Evolutionary conservation across 148 eudicot species (phyloP), one percentile per base, ranked within the genome.

Genomic region (Diospyros kaki): DNA sequence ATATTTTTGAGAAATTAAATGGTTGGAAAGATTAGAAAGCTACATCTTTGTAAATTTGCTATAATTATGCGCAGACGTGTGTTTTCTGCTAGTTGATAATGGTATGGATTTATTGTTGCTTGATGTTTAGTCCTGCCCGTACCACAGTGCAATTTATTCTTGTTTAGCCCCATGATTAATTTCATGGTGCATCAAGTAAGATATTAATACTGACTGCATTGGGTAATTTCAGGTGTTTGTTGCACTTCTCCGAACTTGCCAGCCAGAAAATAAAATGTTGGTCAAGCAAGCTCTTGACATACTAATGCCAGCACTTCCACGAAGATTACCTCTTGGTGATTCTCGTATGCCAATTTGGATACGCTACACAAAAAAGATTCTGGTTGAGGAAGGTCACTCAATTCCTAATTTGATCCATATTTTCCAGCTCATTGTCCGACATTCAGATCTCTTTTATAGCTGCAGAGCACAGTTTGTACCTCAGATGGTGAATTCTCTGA

Each of bases 261-360:
- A 96, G 81, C 97, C 97, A 17, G 99, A 96, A 83, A 94, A 93
- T 80, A 93, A 93, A 85, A 96, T 93, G 97, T 87, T 96, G 86
- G 99, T 93, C 58, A 96, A 91, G 81, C 99, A 96, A 88, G 99
- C 99, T 69, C 90, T 93, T 71, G 99, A 96, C 77, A 96, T 96
- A 81, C 81, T 96, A 73, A 96, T 96, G 99, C 99, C 98, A 69
- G 99, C 98, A 69, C 90, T 96, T 78, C 98, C 99, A 44, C 81
- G 90, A 72, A 87, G 99, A 80, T 82, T 93, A 77, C 98, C 99
- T 69, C 91, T 90, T 73, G 97, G 97, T 75, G 99, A 96, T 75
- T 91, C 96, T 66, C 98, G 99, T 76, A 96, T 96, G 98, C 99
- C 99, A 13, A 91, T 96, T 61, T 96, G 99, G 99, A 93, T 96